Percentiles rank a stretch among this genome's conserved stretches.
phyloP scores from a whole-genome alignment of 2,329 filamentous ascomycete genomes.

The Fusarium sp. region DNA sequence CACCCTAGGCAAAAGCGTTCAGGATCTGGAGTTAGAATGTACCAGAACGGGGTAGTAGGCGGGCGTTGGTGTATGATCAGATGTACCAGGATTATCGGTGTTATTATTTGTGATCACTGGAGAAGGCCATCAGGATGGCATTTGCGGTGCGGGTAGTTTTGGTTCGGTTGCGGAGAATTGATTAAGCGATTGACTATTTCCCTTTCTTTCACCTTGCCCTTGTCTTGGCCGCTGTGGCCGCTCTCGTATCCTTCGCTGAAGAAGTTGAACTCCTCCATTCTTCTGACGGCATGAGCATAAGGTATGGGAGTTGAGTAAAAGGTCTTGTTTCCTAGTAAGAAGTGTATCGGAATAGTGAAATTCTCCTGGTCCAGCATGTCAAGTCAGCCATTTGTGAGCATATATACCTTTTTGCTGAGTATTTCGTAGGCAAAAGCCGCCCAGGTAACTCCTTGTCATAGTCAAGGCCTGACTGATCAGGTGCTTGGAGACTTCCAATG shows the following conservation, averaged over 20 bases:
- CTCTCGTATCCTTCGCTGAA: neutral
- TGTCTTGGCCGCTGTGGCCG: neutral
- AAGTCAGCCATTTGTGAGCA: fast-evolving
- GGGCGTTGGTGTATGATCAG: too few relatives aligned
- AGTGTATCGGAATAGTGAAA: too few relatives aligned
- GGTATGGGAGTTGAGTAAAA: neutral
- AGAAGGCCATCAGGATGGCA: neutral
- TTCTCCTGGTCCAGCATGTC: fast-evolving
- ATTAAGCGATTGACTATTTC: neutral
- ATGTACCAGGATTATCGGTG: neutral
- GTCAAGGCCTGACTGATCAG: neutral
- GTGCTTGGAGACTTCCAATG: fast-evolving
- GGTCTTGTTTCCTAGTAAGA: neutral
- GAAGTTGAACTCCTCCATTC: neutral
- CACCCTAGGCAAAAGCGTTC: neutral
- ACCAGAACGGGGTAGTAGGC: too few relatives aligned
- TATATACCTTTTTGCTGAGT: neutral
- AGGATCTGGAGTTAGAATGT: neutral
- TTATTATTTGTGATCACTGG: too few relatives aligned
- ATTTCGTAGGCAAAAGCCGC: neutral
- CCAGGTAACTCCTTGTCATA: neutral
- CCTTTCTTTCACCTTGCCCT: neutral
- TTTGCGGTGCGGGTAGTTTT: neutral
- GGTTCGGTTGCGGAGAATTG: neutral
- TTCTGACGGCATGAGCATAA: too few relatives aligned